Percentiles rank a stretch among this genome's conserved stretches.
phyloP scores from a whole-genome alignment of 306 rosid genomes.

The Vigna radiata region DNA sequence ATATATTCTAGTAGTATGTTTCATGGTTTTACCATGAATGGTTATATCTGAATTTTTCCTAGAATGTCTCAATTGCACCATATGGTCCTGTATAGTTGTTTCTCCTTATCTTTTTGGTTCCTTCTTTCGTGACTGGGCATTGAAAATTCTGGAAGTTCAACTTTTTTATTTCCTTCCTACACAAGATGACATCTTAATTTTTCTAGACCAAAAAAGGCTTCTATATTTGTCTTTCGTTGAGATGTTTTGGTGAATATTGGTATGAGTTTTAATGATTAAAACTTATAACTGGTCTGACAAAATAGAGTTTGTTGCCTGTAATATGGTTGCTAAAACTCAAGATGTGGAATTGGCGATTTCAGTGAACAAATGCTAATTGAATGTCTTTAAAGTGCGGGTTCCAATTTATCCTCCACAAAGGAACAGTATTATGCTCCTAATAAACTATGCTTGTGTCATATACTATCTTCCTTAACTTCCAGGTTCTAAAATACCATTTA shows the following conservation, averaged over 20 bases:
- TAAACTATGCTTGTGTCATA: neutral
- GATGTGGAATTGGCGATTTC: neutral
- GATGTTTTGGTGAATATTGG: neutral
- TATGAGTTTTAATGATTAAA: neutral
- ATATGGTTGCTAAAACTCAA: neutral
- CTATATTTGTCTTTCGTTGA: constrained; percentile 13
- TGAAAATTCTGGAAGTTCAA: constrained; percentile 26
- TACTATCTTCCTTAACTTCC: constrained; percentile 27
- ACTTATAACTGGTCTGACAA: constrained; percentile 13
- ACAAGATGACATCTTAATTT: neutral
- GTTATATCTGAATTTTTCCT: neutral
- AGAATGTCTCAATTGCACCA: neutral
- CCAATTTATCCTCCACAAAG: constrained; percentile 15
- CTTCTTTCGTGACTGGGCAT: neutral
- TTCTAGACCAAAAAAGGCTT: neutral
- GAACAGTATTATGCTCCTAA: neutral
- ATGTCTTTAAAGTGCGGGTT: neutral
- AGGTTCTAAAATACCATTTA: constrained; percentile 18
- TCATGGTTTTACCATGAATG: constrained; percentile 10
- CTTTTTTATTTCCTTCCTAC: constrained; percentile 6
- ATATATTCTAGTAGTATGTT: constrained; percentile 4
- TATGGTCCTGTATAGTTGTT: neutral
- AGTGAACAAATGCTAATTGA: neutral
- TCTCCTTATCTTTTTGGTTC: neutral
- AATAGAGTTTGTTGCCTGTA: neutral